Evolutionary conservation across 2,329 filamentous ascomycete genomes (phyloP).

Genomic region (Claviceps sp.): DNA sequence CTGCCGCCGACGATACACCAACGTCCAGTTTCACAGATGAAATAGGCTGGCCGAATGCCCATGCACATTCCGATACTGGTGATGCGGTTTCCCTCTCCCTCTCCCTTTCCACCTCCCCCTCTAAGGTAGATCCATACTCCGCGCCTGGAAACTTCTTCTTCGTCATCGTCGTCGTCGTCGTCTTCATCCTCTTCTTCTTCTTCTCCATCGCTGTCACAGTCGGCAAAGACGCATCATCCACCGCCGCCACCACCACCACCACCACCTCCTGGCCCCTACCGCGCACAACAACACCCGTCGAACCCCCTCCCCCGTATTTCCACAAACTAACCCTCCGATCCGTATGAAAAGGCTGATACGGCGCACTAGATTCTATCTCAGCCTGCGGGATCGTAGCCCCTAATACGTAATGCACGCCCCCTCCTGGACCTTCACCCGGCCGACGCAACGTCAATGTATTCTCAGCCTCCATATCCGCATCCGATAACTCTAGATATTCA

Average conservation of each 20-base stretch:
- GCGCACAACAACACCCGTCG: constrained; percentile 26
- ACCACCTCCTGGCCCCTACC: constrained; percentile 24
- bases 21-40: constrained; percentile 37
- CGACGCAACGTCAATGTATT: constrained; percentile 39
- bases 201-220: constrained; percentile 16
- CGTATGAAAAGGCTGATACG: constrained; percentile 92
- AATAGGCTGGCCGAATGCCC: constrained; percentile 49
- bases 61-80: constrained; percentile 17
- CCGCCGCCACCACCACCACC: constrained; percentile 24
- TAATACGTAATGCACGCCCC: constrained; percentile 20
- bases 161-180: constrained; percentile 24
- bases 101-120: constrained; percentile 4
- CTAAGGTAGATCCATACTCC: neutral
- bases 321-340: constrained; percentile 72
- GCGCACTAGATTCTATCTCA: constrained; percentile 89
- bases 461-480: constrained; percentile 38
- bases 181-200: constrained; percentile 24
- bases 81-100: constrained; percentile 3
- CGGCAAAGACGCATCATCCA: constrained; percentile 22
- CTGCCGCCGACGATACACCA: constrained; percentile 18
- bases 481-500: constrained; percentile 39
- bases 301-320: constrained; percentile 36
- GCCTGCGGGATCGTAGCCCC: constrained; percentile 59
- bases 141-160: constrained; percentile 5
- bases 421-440: constrained; percentile 8